Conservation (phyloP, 2,329 filamentous ascomycete genomes). For the Fusarium udum region DNA sequence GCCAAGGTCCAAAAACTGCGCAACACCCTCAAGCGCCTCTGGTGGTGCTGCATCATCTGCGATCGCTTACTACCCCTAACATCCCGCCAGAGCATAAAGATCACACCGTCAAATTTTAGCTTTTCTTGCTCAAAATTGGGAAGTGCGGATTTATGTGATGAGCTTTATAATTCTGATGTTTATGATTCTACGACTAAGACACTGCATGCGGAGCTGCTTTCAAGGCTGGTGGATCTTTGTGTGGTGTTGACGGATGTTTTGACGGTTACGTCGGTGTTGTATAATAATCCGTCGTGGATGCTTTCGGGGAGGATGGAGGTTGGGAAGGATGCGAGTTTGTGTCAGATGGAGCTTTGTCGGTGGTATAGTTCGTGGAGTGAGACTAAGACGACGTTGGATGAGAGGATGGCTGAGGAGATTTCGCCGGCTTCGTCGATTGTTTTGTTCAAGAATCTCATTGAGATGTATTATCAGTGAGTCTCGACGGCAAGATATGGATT, state of each 20-base stretch:
- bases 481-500: accelerated
- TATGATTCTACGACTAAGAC: slow-evolving; percentile 38
- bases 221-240: slow-evolving; percentile 39
- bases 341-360: slow-evolving; percentile 29
- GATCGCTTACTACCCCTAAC: slow-evolving; percentile 36
- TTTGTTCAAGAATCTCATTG: slow-evolving; percentile 37
- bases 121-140: slow-evolving; percentile 27
- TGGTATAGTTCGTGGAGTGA: slow-evolving; percentile 38
- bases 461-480: slow-evolving; percentile 43
- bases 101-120: slow-evolving; percentile 37
- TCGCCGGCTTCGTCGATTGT: slow-evolving; percentile 23
- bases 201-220: slow-evolving; percentile 26
- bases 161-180: slow-evolving; percentile 36
- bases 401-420: slow-evolving; percentile 6
- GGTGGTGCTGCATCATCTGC: slow-evolving; percentile 43
- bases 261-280: slow-evolving; percentile 27
- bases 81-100: slow-evolving; percentile 40
- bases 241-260: slow-evolving; percentile 39
- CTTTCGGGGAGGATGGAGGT: slow-evolving; percentile 26
- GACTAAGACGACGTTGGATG: slow-evolving; percentile 24
- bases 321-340: slow-evolving; percentile 32
- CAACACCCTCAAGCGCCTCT: slow-evolving; percentile 38
- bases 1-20: slow-evolving; percentile 23
- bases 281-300: slow-evolving; percentile 38
- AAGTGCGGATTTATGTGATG: slow-evolving; percentile 35